Evolutionary conservation across 129 eudicot genomes (phyloP).

Genomic region (Centaurea solstitialis): DNA sequence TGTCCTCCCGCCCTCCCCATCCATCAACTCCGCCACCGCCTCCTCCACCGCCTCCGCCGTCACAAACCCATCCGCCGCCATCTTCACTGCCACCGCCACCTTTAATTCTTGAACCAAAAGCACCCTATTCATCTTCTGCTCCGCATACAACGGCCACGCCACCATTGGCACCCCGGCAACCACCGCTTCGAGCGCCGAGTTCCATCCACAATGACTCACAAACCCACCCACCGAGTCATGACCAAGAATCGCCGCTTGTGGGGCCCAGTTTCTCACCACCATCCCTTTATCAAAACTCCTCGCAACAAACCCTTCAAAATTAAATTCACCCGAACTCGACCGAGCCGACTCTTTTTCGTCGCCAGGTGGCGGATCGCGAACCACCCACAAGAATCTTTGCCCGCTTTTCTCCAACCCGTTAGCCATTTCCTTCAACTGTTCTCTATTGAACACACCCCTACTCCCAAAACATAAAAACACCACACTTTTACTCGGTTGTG

Average conservation of each 20-base stretch:
- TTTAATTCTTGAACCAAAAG: slow-evolving; percentile 38
- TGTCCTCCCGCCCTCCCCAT: slow-evolving; percentile 35
- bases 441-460: slow-evolving; percentile 42
- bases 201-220: slow-evolving; percentile 44
- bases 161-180: slow-evolving; percentile 43
- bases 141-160: slow-evolving; percentile 58
- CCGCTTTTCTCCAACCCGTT: slow-evolving; percentile 47
- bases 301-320: slow-evolving; percentile 45
- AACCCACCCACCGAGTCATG: slow-evolving; percentile 46
- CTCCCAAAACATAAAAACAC: slow-evolving; percentile 72
- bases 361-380: slow-evolving; percentile 41
- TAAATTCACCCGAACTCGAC: slow-evolving; percentile 15
- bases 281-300: slow-evolving; percentile 41
- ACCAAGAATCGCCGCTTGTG: slow-evolving; percentile 31
- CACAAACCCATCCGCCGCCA: slow-evolving; percentile 39
- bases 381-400: slow-evolving; percentile 63
- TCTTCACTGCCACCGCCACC: slow-evolving; percentile 31
- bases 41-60: slow-evolving; percentile 41
- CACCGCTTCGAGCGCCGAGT: slow-evolving; percentile 36
- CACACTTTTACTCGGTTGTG: slow-evolving; percentile 55
- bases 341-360: background rate
- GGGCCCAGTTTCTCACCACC: slow-evolving; percentile 50
- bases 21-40: slow-evolving; percentile 55
- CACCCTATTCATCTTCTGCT: slow-evolving; percentile 41
- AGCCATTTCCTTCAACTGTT: slow-evolving; percentile 57